Base-by-base conservation (phyloP, 2,329 filamentous ascomycete genomes). In the Fusarium penzigii region DNA sequence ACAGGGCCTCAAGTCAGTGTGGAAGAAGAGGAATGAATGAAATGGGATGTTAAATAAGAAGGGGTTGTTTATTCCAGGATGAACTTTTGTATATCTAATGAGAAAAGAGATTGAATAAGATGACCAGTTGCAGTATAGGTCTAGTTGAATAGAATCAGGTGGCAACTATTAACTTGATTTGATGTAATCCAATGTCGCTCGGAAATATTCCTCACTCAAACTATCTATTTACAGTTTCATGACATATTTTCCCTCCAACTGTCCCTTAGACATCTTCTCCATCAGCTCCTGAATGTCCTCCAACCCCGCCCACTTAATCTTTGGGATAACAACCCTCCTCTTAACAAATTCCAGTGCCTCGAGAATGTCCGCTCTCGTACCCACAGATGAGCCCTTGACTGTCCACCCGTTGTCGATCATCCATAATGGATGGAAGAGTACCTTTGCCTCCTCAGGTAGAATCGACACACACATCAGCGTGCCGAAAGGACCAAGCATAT, bases 291-390 rank as follows among this genome's bases (percentile, higher is more conserved):
- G 56, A n/a, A 59, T 44, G 29, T 57, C 58, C 7, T 52, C 51
- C n/a, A 57, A 51, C 1, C 49, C 14, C 0, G 54, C 56, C 50
- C 47, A 55, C n/a, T 53, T 51, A 6, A 60, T 39, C 40, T 51
- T 56, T 4, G 59, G 57, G 14, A 55, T 51, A 2, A 63, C 60
- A 0, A 52, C 36, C 1, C 59, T 11, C 3, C 60, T 44, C 14
- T 59, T 55, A 3, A 76, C 72, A 58, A 75, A 75, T 20, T 72
- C 70, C 5, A 76, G 58, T 1, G 74, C 74, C 51, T 76, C 74
- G 1, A 71, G 52, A 1, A 74, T 72, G 48, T 76, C 73, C 2
- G 58, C 55, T 13, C 71, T 58, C 2, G 70, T 73, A 0, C 74
- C 74, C 0, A 74, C 70, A 11, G 67, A 53, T 0, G 71, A 70